A percentile compares a stretch with the other conserved stretches of the same genome.
These are phyloP conservation scores for Trypanosoma conorhini DNA, from an alignment of 208 protist species.

Conservation along the genomic window DNA sequence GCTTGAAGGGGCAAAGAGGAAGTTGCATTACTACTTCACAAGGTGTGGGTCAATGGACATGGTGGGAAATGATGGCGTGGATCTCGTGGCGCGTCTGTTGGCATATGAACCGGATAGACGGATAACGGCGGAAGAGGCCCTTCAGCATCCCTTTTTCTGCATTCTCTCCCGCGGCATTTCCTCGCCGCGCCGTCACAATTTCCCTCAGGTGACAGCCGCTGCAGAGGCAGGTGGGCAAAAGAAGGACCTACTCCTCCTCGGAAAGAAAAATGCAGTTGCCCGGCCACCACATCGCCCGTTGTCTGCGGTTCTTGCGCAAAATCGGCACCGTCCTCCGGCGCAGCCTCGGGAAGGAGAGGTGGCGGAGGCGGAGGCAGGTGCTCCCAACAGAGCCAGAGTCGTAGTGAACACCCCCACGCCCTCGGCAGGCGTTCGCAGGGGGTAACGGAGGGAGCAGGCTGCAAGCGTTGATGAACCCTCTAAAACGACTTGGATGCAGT, in stretches of 20 bases:
- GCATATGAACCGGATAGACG: slow-evolving; percentile 61
- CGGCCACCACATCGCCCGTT: not conserved
- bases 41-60: slow-evolving; percentile 33
- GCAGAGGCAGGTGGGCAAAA: not conserved
- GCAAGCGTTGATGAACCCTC: not conserved
- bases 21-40: slow-evolving; percentile 21
- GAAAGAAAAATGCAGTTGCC: not conserved
- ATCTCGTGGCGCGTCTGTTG: slow-evolving; percentile 58
- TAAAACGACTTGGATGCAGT: not conserved
- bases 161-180: not conserved
- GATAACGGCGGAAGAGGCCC: slow-evolving; percentile 50
- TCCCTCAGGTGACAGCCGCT: not conserved
- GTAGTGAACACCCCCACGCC: not conserved
- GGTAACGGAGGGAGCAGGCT: not conserved
- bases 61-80: slow-evolving; percentile 62
- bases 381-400: not conserved
- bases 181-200: not conserved
- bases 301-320: not conserved
- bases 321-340: not conserved
- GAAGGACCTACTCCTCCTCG: not conserved
- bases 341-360: not conserved
- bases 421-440: not conserved
- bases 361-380: not conserved
- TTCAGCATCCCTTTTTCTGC: slow-evolving; percentile 75
- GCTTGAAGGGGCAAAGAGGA: slow-evolving; percentile 4